Conservation (phyloP, 768 basidiomycete species). For the Pilatotrama ljubarskyi region DNA sequence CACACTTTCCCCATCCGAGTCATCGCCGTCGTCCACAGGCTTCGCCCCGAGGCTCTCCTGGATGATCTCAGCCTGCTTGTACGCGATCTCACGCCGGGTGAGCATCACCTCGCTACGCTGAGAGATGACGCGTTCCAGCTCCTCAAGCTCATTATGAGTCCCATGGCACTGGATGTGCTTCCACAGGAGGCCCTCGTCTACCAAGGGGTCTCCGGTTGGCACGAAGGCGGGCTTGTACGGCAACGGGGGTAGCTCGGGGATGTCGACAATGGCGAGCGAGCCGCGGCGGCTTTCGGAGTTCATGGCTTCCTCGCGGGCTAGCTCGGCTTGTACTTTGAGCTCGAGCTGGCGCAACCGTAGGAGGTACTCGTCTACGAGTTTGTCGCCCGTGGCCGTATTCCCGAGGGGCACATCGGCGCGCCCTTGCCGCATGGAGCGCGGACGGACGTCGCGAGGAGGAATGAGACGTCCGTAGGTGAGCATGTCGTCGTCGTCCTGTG, state of each 20-base stretch:
- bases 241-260: neutral
- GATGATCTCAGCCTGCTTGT: neutral
- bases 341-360: neutral
- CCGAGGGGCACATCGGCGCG: neutral
- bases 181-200: neutral
- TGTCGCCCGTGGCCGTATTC: neutral
- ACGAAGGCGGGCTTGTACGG: neutral
- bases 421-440: too few relatives aligned
- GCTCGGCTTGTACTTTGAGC: neutral
- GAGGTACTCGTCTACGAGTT: too few relatives aligned
- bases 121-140: neutral
- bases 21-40: too few relatives aligned
- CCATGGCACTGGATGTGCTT: conserved; percentile 13
- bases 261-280: neutral
- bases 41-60: too few relatives aligned
- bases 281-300: neutral
- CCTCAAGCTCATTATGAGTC: neutral
- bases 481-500: neutral
- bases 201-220: neutral
- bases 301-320: neutral
- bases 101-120: neutral
- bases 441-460: neutral
- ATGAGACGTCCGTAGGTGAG: neutral
- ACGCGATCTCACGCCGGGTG: neutral
- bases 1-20: too few relatives aligned